These are phyloP conservation scores for Apophysomyces ossiformis DNA, from an alignment of 371 early-diverging fungal genomes.

Conservation along the genomic window DNA sequence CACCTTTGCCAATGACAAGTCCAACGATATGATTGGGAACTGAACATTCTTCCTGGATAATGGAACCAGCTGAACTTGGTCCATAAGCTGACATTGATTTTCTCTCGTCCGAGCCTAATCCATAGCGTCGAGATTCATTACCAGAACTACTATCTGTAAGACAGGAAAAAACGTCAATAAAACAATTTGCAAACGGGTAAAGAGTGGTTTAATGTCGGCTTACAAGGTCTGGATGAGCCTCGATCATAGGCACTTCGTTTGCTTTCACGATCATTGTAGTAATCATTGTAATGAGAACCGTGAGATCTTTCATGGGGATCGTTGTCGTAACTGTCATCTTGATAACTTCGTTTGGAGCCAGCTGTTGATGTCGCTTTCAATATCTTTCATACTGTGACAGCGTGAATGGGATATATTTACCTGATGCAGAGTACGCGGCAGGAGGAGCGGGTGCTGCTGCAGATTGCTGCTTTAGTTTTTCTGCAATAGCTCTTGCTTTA, in stretches of 20 bases:
- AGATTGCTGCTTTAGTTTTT: conserved; percentile 63
- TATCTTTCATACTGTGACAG: conserved; percentile 15
- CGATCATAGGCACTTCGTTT: conserved; percentile 53
- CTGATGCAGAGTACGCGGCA: conserved; percentile 28
- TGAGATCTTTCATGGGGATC: conserved; percentile 66
- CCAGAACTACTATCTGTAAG: conserved; percentile 12
- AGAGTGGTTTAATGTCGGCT: background rate
- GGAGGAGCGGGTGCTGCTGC: conserved; percentile 35
- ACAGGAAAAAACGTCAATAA: background rate
- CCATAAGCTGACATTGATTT: conserved; percentile 23
- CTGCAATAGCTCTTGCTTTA: conserved; percentile 86
- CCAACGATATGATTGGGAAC: conserved; percentile 80
- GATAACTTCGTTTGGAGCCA: conserved; percentile 45
- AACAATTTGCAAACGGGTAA: background rate
- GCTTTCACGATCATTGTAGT: conserved; percentile 45
- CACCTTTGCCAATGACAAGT: conserved; percentile 84
- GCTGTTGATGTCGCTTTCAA: conserved; percentile 17
- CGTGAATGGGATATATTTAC: conserved; percentile 25
- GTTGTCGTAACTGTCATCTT: conserved; percentile 29
- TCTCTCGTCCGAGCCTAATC: conserved; percentile 60
- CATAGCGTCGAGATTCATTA: conserved; percentile 53
- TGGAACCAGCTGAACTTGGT: conserved; percentile 19
- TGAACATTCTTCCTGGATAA: conserved; percentile 52
- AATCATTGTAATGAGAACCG: conserved; percentile 59
- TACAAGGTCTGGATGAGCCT: conserved; percentile 42